Evolutionary conservation across 163 green algal genomes (phyloP).

Genomic region (Prototheca cutis): DNA sequence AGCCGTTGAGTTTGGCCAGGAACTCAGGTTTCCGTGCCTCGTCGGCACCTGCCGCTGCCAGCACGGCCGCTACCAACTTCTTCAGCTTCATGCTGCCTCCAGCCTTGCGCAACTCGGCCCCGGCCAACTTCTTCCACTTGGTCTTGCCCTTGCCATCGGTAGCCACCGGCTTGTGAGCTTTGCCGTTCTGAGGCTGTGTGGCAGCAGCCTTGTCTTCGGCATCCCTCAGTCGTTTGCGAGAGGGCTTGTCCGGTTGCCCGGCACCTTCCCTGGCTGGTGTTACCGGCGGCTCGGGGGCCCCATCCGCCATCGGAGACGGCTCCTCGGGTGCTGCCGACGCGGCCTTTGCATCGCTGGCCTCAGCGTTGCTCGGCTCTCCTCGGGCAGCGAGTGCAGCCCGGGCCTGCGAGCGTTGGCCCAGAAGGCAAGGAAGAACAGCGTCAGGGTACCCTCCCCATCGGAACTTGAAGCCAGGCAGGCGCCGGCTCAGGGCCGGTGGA

Average conservation of each 20-base stretch:
- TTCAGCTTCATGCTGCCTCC: slow-evolving; percentile 1
- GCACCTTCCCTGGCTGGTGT: too few relatives aligned
- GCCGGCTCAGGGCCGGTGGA: too few relatives aligned
- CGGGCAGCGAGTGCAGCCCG: not conserved
- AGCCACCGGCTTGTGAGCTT: too few relatives aligned
- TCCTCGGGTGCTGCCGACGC: slow-evolving; percentile 3
- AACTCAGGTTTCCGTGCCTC: not conserved
- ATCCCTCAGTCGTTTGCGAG: not conserved
- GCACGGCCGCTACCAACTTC: not conserved
- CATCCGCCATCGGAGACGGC: too few relatives aligned
- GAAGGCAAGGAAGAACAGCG: too few relatives aligned
- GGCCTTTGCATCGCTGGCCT: not conserved
- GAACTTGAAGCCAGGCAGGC: too few relatives aligned
- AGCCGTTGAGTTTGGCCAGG: slow-evolving; percentile 3
- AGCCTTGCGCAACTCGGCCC: not conserved
- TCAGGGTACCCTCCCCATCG: too few relatives aligned
- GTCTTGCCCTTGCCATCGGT: not conserved
- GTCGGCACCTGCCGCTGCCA: not conserved
- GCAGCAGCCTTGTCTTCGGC: not conserved
- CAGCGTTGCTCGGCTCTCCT: not conserved
- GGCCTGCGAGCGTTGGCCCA: not conserved
- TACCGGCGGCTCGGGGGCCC: too few relatives aligned
- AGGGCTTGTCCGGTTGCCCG: too few relatives aligned
- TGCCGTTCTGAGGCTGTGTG: not conserved
- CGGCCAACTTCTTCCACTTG: slow-evolving; percentile 6